Percentiles rank a stretch among this genome's conserved stretches.
Evolutionary conservation across 176 grass and related monocot genomes (phyloP).

Genomic region (Poa pratensis): DNA sequence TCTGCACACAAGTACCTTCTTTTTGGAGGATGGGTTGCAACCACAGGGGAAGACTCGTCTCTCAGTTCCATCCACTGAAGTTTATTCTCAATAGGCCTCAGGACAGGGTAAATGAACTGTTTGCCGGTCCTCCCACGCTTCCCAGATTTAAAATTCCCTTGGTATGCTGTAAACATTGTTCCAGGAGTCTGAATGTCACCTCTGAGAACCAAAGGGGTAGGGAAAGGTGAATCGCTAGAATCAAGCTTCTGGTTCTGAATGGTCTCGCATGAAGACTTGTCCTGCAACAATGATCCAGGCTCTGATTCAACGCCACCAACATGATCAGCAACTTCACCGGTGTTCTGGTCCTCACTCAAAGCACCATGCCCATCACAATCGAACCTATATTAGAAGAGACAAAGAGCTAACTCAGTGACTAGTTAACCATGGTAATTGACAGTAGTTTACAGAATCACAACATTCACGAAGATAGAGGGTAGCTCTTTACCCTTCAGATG

Average conservation of each 20-base stretch:
- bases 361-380: constrained; percentile 23
- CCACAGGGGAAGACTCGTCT: constrained; percentile 18
- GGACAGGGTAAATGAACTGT: constrained; percentile 71
- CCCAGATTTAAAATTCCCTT: constrained; percentile 42
- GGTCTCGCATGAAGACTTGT: constrained; percentile 35
- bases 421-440: not conserved
- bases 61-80: constrained; percentile 39
- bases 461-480: constrained; percentile 3
- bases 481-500: constrained; percentile 41
- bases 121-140: constrained; percentile 50
- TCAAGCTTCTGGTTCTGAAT: constrained; percentile 17
- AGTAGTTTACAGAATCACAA: not conserved
- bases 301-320: constrained; percentile 17
- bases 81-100: constrained; percentile 62
- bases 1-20: constrained; percentile 34
- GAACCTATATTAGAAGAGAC: constrained; percentile 39
- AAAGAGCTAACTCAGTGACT: not conserved
- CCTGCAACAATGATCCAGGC: constrained; percentile 13
- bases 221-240: constrained; percentile 63
- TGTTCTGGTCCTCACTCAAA: constrained; percentile 10
- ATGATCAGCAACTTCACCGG: not conserved
- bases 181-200: constrained; percentile 75
- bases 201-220: constrained; percentile 68
- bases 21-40: constrained; percentile 30
- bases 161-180: constrained; percentile 50